Evolutionary conservation across 2,329 filamentous ascomycete genomes (phyloP).

Genomic region (Aspergillus arachidicola): DNA sequence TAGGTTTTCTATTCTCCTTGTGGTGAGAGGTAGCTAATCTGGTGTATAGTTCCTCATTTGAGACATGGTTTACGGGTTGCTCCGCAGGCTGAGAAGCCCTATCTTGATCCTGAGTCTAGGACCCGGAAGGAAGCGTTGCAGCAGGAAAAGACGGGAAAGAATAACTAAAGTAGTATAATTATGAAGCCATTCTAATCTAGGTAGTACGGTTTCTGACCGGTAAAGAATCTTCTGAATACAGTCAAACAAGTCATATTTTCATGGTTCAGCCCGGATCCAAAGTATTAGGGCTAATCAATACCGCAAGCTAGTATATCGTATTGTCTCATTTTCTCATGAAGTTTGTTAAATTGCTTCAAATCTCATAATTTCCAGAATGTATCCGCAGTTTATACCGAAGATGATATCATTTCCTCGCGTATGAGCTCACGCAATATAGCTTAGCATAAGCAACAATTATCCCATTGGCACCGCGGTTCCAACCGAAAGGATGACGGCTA

Average conservation of each 20-base stretch:
- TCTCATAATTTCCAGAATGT: neutral
- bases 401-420: neutral
- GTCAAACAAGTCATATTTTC: neutral
- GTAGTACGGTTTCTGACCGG: neutral
- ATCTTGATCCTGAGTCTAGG: conserved; percentile 6
- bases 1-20: neutral
- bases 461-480: neutral
- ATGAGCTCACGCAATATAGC: conserved; percentile 1
- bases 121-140: conserved; percentile 7
- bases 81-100: conserved; percentile 10
- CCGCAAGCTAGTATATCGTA: neutral
- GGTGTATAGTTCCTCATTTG: conserved; percentile 4
- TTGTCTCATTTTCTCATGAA: neutral
- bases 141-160: neutral
- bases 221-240: neutral
- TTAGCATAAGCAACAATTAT: neutral
- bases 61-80: conserved; percentile 10
- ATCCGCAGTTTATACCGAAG: neutral
- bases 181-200: neutral
- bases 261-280: neutral
- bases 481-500: neutral
- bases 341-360: neutral
- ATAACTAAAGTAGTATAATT: neutral
- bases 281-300: neutral
- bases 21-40: neutral